phyloP scores from a whole-genome alignment of 345 rosid genomes.

The Salix koriyanagi region DNA sequence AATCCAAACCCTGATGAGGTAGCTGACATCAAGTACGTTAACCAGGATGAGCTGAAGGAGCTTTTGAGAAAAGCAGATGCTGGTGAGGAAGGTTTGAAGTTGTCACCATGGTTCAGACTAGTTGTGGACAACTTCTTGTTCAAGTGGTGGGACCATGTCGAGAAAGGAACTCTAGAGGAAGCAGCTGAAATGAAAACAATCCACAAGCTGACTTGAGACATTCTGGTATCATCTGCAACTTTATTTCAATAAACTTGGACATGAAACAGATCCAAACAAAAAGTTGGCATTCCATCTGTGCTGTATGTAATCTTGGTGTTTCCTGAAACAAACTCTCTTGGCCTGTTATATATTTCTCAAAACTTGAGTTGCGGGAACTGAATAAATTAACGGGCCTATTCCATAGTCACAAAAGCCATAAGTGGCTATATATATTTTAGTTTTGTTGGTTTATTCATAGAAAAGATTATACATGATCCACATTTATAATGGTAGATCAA shows the following conservation, averaged over 20 bases:
- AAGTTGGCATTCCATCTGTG: background rate
- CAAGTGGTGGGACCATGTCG: constrained; percentile 92
- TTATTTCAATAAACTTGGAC: constrained; percentile 11
- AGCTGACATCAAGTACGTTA: constrained; percentile 68
- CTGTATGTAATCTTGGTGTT: background rate
- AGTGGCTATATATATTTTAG: too few relatives aligned
- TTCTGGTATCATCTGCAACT: background rate
- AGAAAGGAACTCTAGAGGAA: constrained; percentile 63
- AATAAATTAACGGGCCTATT: too few relatives aligned
- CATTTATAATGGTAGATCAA: too few relatives aligned
- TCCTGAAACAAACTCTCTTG: too few relatives aligned
- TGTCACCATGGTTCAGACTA: constrained; percentile 96
- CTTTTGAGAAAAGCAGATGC: constrained; percentile 82
- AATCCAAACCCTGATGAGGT: constrained; percentile 91
- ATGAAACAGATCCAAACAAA: background rate
- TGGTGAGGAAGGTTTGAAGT: constrained; percentile 73
- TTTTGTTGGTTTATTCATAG: too few relatives aligned
- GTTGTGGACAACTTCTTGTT: constrained; percentile 88
- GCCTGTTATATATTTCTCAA: background rate
- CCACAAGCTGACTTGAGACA: constrained; percentile 52
- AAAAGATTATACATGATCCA: too few relatives aligned
- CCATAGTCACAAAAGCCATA: too few relatives aligned
- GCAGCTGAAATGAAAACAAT: constrained; percentile 71
- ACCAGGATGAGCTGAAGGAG: constrained; percentile 73
- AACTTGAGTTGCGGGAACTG: too few relatives aligned